Evolutionary conservation across 345 rosid genomes (phyloP).

Genomic region (Raphanus raphanistrum): DNA sequence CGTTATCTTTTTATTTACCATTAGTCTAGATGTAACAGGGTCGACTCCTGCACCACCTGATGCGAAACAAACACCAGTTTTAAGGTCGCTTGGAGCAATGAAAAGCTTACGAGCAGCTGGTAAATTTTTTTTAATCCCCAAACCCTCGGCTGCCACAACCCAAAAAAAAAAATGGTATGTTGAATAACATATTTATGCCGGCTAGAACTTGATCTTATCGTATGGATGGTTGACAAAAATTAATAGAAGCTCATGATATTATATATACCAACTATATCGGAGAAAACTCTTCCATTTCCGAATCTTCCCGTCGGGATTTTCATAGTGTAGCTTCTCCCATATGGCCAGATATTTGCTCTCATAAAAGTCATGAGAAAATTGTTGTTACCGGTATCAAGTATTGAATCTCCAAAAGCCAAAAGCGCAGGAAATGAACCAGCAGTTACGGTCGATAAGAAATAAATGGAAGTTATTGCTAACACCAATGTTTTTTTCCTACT

Average conservation of each 20-base stretch:
- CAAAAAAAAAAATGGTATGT: neutral
- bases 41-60: constrained; percentile 45
- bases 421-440: constrained; percentile 45
- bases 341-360: constrained; percentile 56
- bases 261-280: constrained; percentile 51
- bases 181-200: neutral
- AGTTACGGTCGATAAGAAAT: constrained; percentile 13
- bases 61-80: constrained; percentile 43
- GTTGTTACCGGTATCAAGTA: constrained; percentile 70
- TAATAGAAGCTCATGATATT: neutral
- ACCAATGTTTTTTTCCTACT: constrained; percentile 6
- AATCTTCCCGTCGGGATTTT: constrained; percentile 58
- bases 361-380: constrained; percentile 40
- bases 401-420: constrained; percentile 65
- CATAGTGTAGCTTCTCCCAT: constrained; percentile 51
- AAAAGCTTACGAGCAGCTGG: constrained; percentile 33
- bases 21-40: constrained; percentile 22
- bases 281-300: constrained; percentile 57
- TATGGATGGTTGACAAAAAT: neutral
- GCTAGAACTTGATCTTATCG: neutral
- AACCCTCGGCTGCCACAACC: constrained; percentile 31
- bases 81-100: constrained; percentile 24
- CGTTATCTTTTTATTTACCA: constrained; percentile 17
- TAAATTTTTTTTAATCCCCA: constrained; percentile 17
- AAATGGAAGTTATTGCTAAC: constrained; percentile 15